Percentiles rank a stretch among this genome's conserved stretches.
Conservation (phyloP, 495 filamentous ascomycete genomes). For the Neurospora sp. region DNA sequence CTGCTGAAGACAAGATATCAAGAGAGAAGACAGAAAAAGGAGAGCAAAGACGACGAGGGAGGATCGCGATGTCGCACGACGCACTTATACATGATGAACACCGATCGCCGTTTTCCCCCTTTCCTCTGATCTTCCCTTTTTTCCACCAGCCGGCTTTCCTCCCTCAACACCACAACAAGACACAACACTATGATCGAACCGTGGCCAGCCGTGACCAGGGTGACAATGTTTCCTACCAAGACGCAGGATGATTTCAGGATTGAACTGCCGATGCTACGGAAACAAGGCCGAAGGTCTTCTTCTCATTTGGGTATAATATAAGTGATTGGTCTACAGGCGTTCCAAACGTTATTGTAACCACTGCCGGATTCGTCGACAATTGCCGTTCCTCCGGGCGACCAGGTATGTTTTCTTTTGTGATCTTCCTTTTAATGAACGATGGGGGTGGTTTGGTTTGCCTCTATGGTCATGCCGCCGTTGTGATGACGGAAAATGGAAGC, state of each 20-base stretch:
- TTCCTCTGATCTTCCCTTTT: neutral
- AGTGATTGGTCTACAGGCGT: conserved; percentile 26
- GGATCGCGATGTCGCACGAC: conserved; percentile 2
- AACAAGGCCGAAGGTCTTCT: conserved; percentile 23
- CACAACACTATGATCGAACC: neutral
- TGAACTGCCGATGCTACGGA: conserved; percentile 37
- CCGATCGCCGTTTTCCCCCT: neutral
- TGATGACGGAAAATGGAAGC: neutral
- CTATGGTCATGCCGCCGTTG: neutral
- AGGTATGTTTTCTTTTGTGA: conserved; percentile 1
- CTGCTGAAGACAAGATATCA: neutral
- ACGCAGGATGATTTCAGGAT: conserved; percentile 11
- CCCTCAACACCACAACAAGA: neutral
- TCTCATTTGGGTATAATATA: conserved; percentile 27
- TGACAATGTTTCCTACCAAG: neutral
- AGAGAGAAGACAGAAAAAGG: neutral
- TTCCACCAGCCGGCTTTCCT: neutral
- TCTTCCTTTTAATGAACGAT: neutral
- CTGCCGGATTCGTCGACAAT: conserved; percentile 28
- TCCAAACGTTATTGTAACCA: conserved; percentile 24
- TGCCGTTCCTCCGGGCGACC: conserved; percentile 29
- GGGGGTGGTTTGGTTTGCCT: neutral
- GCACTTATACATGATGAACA: conserved; percentile 1
- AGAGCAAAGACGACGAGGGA: neutral
- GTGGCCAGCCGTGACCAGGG: conserved; percentile 7